phyloP scores from a whole-genome alignment of 805 yeast species.

The Candida silvicultrix region DNA sequence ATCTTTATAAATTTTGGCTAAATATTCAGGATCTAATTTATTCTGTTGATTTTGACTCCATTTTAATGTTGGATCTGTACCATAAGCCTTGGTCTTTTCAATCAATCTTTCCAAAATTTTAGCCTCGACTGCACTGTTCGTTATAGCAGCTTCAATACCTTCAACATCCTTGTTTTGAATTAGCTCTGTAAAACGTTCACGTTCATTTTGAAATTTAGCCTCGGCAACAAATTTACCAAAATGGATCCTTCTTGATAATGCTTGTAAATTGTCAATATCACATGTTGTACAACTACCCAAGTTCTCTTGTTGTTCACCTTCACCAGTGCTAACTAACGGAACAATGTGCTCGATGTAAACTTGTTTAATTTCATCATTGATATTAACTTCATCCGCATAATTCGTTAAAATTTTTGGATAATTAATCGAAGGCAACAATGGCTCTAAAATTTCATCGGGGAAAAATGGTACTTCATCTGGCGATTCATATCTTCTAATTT shows the following conservation, averaged over 20 bases:
- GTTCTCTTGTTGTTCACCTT: slow-evolving; percentile 78
- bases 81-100: slow-evolving; percentile 80
- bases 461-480: slow-evolving; percentile 93
- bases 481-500: slow-evolving; percentile 83
- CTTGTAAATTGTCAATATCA: slow-evolving; percentile 84
- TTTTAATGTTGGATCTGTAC: slow-evolving; percentile 77
- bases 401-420: slow-evolving; percentile 77
- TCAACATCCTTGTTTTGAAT: slow-evolving; percentile 59
- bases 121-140: slow-evolving; percentile 82
- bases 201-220: slow-evolving; percentile 74
- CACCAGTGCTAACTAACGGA: slow-evolving; percentile 60
- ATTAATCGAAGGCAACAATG: slow-evolving; percentile 73
- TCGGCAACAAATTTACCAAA: slow-evolving; percentile 98
- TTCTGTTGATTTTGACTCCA: slow-evolving; percentile 62
- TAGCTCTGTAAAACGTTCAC: slow-evolving; percentile 52
- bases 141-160: slow-evolving; percentile 76
- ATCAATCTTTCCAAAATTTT: slow-evolving; percentile 73
- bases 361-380: slow-evolving; percentile 60
- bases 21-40: slow-evolving; percentile 74
- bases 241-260: slow-evolving; percentile 87
- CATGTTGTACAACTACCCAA: slow-evolving; percentile 79
- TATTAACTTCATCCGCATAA: slow-evolving; percentile 68
- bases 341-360: slow-evolving; percentile 70
- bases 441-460: slow-evolving; percentile 54
- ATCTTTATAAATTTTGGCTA: slow-evolving; percentile 79